Evolutionary conservation across 345 rosid genomes (phyloP).

Genomic region (Citrus medica): DNA sequence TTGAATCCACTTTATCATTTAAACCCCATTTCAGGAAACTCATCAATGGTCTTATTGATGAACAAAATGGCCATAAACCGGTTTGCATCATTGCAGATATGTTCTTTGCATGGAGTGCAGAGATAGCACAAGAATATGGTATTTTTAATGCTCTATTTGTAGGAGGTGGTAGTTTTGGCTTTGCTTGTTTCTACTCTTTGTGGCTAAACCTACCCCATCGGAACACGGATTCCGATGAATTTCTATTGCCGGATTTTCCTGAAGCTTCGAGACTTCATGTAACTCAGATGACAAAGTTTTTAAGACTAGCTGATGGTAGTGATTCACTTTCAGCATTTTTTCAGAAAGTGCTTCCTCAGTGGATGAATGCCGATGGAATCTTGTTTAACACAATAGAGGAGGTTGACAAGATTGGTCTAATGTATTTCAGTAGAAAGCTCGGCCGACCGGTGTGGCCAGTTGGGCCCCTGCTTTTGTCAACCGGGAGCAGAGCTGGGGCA

Average conservation of each 20-base stretch:
- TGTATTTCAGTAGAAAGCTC: slow-evolving; percentile 17
- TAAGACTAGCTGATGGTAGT: slow-evolving; percentile 19
- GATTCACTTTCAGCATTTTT: slow-evolving; percentile 20
- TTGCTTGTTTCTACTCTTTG: slow-evolving; percentile 26
- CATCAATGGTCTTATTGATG: slow-evolving; percentile 13
- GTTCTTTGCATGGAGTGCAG: background rate
- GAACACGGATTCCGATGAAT: slow-evolving; percentile 9
- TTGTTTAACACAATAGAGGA: slow-evolving; percentile 32
- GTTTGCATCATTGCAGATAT: slow-evolving; percentile 23
- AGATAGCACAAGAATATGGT: slow-evolving; percentile 24
- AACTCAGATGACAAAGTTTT: slow-evolving; percentile 12
- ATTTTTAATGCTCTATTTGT: slow-evolving; percentile 28
- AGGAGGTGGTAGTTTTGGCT: slow-evolving; percentile 21
- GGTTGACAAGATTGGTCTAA: slow-evolving; percentile 24
- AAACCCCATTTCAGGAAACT: slow-evolving; percentile 26
- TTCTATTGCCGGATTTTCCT: slow-evolving; percentile 23
- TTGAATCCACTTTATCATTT: slow-evolving; percentile 37
- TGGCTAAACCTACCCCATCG: slow-evolving; percentile 25
- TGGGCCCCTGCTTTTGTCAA: slow-evolving; percentile 23
- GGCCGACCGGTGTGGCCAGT: slow-evolving; percentile 23
- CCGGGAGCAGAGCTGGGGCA: background rate
- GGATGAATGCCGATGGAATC: slow-evolving; percentile 24
- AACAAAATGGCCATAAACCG: slow-evolving; percentile 18
- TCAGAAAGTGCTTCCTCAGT: slow-evolving; percentile 7
- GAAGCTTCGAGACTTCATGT: slow-evolving; percentile 21